These are phyloP conservation scores for Beverwykella pulmonaria DNA, from an alignment of 495 filamentous ascomycete species.

Conservation along the genomic window DNA sequence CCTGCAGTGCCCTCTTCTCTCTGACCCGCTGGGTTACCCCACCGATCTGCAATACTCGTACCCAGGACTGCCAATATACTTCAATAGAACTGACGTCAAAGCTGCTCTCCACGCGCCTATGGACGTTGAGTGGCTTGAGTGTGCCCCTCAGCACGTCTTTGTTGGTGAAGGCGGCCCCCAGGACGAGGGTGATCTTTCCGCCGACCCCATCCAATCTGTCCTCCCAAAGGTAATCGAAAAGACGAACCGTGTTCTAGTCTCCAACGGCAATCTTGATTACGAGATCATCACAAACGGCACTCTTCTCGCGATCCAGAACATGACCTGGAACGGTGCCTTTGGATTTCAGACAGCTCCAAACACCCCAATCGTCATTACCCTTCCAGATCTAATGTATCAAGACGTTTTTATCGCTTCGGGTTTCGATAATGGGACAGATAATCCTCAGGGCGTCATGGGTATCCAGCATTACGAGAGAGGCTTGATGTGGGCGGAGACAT, in stretches of 20 bases:
- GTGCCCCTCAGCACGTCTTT: constrained; percentile 25
- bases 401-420: constrained; percentile 29
- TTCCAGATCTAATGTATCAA: constrained; percentile 38
- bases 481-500: constrained; percentile 44
- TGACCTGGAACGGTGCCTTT: constrained; percentile 34
- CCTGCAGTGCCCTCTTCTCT: constrained; percentile 26
- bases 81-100: constrained; percentile 38
- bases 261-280: constrained; percentile 37
- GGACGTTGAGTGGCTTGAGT: constrained; percentile 37
- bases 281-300: constrained; percentile 39
- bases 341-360: constrained; percentile 33
- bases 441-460: constrained; percentile 47
- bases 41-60: constrained; percentile 29
- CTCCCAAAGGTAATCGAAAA: constrained; percentile 39
- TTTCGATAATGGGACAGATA: constrained; percentile 22
- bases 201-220: constrained; percentile 41
- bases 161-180: constrained; percentile 34
- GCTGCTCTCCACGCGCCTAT: constrained; percentile 36
- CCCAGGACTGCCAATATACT: constrained; percentile 33
- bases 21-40: constrained; percentile 30
- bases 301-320: constrained; percentile 40
- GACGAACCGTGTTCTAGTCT: constrained; percentile 40
- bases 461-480: constrained; percentile 45
- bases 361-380: constrained; percentile 28
- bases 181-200: constrained; percentile 34